Evolutionary conservation across 306 rosid species (phyloP), one percentile per base, ranked within the genome.

Genomic region (Castanospermum australe): DNA sequence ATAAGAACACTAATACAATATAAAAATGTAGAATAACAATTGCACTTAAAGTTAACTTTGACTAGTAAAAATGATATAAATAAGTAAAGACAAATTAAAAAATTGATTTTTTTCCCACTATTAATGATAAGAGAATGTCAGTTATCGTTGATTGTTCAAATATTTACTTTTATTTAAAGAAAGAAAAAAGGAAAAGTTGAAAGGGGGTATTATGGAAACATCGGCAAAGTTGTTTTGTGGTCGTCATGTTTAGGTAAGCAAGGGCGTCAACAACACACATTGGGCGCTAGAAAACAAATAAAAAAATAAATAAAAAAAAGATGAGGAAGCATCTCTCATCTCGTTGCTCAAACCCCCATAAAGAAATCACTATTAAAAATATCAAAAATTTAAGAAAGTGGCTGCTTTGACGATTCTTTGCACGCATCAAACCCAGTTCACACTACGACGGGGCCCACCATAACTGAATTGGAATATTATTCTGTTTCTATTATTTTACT

Each of bases 221-320:
- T 33, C 5, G 4, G 14, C 3, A 13, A 52, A 39, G 9, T 63
- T 7, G 66, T 30, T 38, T 14, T 28, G 59, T 4, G 2, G 14
- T 12, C 60, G 79, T 80, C 84, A 80, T 30, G 15, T 25, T 25
- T 72, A 45, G 67, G 38, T 63, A 63, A 80, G 84, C 68, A 42
- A 17, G 8, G 28, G 21, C 68, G 84, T 80, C 84, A 72, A 64
- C 62, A 50, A 50, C 13, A 4, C n/a, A n/a, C n/a, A n/a, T n/a
- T n/a, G 3, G 44, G 11, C 74, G 2, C 73, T 71, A 30, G 63
- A 44, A 44, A 69, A 68, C 36, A 3, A 17, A 54, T 57, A 22
- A 73, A 20, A n/a, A n/a, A n/a, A n/a, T n/a, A n/a, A n/a, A n/a
- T n/a, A n/a, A n/a, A n/a, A n/a, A n/a, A n/a, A 2, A 8, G 72